Evolutionary conservation across 2,329 filamentous ascomycete species (phyloP).

Genomic region (Cordyceps cateniannulata): DNA sequence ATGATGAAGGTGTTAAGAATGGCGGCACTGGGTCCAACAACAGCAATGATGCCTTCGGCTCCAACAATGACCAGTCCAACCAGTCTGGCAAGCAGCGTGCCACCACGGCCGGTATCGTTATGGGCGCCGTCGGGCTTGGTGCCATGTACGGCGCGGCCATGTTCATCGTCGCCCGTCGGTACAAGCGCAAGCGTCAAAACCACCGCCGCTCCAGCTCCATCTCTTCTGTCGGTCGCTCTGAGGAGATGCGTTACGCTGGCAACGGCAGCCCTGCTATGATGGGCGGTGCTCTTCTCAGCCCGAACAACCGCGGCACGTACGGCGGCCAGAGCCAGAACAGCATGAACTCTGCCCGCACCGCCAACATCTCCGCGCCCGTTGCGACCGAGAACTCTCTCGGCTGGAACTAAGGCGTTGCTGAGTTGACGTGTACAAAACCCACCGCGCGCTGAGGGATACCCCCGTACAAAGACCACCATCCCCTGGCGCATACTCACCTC

Average conservation of each 20-base stretch:
- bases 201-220: slow-evolving; percentile 75
- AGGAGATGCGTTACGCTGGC: slow-evolving; percentile 46
- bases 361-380: slow-evolving; percentile 79
- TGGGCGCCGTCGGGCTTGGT: slow-evolving; percentile 71
- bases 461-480: slow-evolving; percentile 2
- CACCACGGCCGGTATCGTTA: slow-evolving; percentile 63
- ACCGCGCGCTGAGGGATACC: neutral
- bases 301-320: slow-evolving; percentile 47
- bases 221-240: slow-evolving; percentile 38
- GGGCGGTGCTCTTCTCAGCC: slow-evolving; percentile 58
- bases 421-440: neutral
- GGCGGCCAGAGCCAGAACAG: slow-evolving; percentile 60
- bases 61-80: slow-evolving; percentile 26
- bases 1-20: slow-evolving; percentile 35
- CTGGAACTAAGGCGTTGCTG: slow-evolving; percentile 67
- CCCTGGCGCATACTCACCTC: neutral
- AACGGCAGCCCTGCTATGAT: slow-evolving; percentile 56
- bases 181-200: slow-evolving; percentile 76
- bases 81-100: slow-evolving; percentile 54
- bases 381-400: slow-evolving; percentile 92
- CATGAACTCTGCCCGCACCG: slow-evolving; percentile 51
- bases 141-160: slow-evolving; percentile 89
- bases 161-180: slow-evolving; percentile 86
- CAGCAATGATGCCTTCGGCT: slow-evolving; percentile 36
- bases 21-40: slow-evolving; percentile 19